These are phyloP conservation scores for Penicillium carneum DNA, from an alignment of 2,329 filamentous ascomycete genomes.

Conservation along the genomic window DNA sequence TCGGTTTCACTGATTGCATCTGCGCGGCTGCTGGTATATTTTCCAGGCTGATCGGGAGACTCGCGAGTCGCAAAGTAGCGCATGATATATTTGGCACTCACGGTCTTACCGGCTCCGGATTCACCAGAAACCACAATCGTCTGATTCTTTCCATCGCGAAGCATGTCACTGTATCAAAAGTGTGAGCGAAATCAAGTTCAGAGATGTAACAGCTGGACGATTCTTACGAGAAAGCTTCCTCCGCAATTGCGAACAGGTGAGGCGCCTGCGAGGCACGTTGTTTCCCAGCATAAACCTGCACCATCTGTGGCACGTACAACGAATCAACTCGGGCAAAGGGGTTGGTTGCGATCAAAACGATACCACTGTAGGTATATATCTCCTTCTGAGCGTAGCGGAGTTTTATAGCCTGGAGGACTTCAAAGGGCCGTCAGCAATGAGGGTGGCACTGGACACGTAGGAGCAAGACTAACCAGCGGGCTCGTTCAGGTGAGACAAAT, in stretches of 20 bases:
- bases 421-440: constrained; percentile 33
- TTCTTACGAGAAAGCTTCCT: constrained; percentile 92
- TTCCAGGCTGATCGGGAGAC: constrained; percentile 83
- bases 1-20: constrained; percentile 96
- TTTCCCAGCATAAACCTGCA: constrained; percentile 98
- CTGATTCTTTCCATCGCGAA: constrained; percentile 93
- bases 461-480: constrained; percentile 75
- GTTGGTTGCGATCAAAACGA: constrained; percentile 97
- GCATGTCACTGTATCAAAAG: constrained; percentile 76
- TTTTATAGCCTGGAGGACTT: constrained; percentile 95
- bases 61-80: constrained; percentile 98
- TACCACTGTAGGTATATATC: constrained; percentile 99
- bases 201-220: constrained; percentile 2
- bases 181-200: constrained; percentile 48
- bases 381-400: constrained; percentile 97
- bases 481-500: constrained; percentile 96
- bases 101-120: constrained; percentile 97
- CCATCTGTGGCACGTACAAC: constrained; percentile 97
- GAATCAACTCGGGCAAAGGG: constrained; percentile 97
- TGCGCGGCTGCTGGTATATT: constrained; percentile 73
- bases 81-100: constrained; percentile 99
- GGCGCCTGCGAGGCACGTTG: constrained; percentile 95
- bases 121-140: constrained; percentile 99
- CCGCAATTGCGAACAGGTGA: constrained; percentile 97
- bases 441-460: constrained; percentile 7